Percentiles rank a stretch among this genome's conserved stretches.
phyloP scores from a whole-genome alignment of 2,329 filamentous ascomycete genomes.

The Microdochium nivale region DNA sequence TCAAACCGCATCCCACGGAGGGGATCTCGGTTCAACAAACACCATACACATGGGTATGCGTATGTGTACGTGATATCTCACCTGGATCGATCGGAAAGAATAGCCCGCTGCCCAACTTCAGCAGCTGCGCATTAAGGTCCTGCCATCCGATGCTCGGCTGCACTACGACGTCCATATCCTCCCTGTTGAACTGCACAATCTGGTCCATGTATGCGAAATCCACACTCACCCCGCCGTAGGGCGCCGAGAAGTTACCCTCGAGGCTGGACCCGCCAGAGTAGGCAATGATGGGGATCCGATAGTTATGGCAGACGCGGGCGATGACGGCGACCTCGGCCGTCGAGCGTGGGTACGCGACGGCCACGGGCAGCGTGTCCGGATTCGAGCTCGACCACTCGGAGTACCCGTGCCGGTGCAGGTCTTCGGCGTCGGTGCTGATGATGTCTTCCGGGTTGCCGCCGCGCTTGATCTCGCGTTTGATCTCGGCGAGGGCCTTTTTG shows the following conservation, averaged over 20 bases:
- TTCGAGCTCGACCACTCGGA: slow-evolving; percentile 60
- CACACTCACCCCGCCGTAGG: slow-evolving; percentile 78
- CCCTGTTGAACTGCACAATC: slow-evolving; percentile 69
- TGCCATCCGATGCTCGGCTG: slow-evolving; percentile 93
- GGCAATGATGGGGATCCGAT: slow-evolving; percentile 75
- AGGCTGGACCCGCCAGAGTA: slow-evolving; percentile 82
- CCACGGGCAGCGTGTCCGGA: slow-evolving; percentile 50
- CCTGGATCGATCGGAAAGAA: slow-evolving; percentile 91
- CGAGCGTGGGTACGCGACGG: slow-evolving; percentile 53
- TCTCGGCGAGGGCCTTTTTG: slow-evolving; percentile 44
- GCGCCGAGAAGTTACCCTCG: slow-evolving; percentile 84
- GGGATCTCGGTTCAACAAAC: too few relatives aligned
- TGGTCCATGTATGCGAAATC: slow-evolving; percentile 85
- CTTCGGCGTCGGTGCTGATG: slow-evolving; percentile 54
- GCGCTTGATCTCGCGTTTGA: slow-evolving; percentile 32
- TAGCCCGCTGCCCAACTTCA: slow-evolving; percentile 63
- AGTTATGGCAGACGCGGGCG: slow-evolving; percentile 64
- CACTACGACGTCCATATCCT: slow-evolving; percentile 88
- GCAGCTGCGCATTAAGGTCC: slow-evolving; percentile 65
- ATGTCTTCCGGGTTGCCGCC: slow-evolving; percentile 36
- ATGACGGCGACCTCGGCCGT: slow-evolving; percentile 53
- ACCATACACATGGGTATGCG: too few relatives aligned
- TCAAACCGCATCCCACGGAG: too few relatives aligned
- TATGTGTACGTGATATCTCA: slow-evolving; percentile 14
- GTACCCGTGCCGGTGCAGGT: slow-evolving; percentile 54